Evolutionary conservation across 2,329 filamentous ascomycete species (phyloP).

Genomic region (Penicillium sp.): DNA sequence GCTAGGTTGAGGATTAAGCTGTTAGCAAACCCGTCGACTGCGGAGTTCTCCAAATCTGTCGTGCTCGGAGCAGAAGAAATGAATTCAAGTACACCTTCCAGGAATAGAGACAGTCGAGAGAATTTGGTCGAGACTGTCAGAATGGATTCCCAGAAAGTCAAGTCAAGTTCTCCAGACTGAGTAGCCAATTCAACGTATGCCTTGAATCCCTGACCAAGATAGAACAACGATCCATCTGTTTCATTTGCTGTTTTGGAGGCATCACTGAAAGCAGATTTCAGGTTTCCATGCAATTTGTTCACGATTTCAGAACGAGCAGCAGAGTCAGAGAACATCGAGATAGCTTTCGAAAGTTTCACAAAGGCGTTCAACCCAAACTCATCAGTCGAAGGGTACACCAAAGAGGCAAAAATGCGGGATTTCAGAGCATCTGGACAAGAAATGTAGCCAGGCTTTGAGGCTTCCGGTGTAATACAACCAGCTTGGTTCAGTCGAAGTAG

Average conservation of each 20-base stretch:
- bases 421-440: conserved; percentile 60
- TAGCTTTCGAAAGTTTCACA: conserved; percentile 62
- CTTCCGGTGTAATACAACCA: conserved; percentile 53
- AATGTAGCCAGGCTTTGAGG: conserved; percentile 41
- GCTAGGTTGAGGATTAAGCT: conserved; percentile 73
- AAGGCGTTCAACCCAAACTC: conserved; percentile 69
- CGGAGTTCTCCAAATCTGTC: conserved; percentile 48
- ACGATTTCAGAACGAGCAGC: conserved; percentile 67
- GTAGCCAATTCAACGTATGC: conserved; percentile 68
- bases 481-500: conserved; percentile 60
- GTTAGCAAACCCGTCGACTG: conserved; percentile 62
- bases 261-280: conserved; percentile 65
- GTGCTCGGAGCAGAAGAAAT: conserved; percentile 30
- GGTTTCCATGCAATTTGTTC: conserved; percentile 64
- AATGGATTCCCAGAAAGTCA: conserved; percentile 64
- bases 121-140: conserved; percentile 67
- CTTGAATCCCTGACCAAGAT: conserved; percentile 72
- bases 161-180: conserved; percentile 59
- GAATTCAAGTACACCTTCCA: conserved; percentile 61
- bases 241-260: conserved; percentile 62
- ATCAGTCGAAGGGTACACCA: conserved; percentile 58
- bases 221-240: conserved; percentile 50
- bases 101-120: conserved; percentile 64
- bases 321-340: conserved; percentile 59
- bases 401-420: conserved; percentile 68